phyloP scores from a whole-genome alignment of 495 filamentous ascomycete genomes.

The Trypethelium eluteriae region DNA sequence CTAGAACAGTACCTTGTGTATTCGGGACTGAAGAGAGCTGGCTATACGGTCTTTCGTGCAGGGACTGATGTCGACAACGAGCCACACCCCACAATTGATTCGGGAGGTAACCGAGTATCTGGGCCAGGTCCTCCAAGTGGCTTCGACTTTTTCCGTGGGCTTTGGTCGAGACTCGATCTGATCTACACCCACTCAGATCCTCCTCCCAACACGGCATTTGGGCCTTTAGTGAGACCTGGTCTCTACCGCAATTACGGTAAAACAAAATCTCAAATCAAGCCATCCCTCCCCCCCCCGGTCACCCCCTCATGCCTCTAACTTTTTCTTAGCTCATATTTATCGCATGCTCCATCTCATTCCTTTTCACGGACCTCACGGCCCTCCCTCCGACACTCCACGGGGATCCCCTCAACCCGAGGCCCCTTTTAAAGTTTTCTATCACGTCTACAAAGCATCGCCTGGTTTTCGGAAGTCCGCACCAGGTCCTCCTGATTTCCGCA shows the following conservation, averaged over 20 bases:
- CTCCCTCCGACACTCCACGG: conserved; percentile 14
- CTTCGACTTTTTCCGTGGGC: conserved; percentile 23
- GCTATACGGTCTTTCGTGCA: conserved; percentile 70
- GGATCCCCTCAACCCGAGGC: conserved; percentile 20
- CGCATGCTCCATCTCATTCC: conserved; percentile 66
- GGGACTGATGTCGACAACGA: conserved; percentile 44
- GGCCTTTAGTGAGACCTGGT: conserved; percentile 66
- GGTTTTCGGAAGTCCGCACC: conserved; percentile 66
- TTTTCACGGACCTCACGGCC: conserved; percentile 51
- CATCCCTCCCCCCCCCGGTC: conserved; percentile 56
- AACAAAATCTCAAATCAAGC: too few relatives aligned
- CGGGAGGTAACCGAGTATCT: conserved; percentile 14
- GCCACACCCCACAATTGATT: conserved; percentile 21
- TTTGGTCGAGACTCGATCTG: conserved; percentile 21
- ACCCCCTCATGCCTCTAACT: conserved; percentile 44
- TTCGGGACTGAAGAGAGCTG: conserved; percentile 69
- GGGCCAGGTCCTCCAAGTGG: conserved; percentile 5
- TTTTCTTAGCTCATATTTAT: conserved; percentile 56
- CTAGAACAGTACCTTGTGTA: conserved; percentile 87
- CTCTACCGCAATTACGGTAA: conserved; percentile 72
- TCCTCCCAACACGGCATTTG: conserved; percentile 33
- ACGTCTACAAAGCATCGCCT: conserved; percentile 69
- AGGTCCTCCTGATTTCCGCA: conserved; percentile 68
- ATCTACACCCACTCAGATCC: neutral
- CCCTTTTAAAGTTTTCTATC: conserved; percentile 60